Evolutionary conservation across 306 rosid species (phyloP).

Genomic region (Heteromeles arbutifolia): DNA sequence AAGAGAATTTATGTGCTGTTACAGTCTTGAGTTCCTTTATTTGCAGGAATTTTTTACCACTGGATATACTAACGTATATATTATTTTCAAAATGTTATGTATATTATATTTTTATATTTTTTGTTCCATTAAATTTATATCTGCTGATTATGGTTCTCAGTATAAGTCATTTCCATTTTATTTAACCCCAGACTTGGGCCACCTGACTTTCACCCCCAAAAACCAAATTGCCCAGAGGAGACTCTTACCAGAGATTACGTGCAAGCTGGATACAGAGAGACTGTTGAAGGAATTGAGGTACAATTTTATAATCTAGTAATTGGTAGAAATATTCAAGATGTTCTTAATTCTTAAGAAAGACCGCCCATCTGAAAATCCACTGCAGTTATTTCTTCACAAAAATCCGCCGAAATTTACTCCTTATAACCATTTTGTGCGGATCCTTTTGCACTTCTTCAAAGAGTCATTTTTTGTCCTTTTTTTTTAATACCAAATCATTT

Average conservation of each 20-base stretch:
- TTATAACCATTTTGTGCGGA: neutral
- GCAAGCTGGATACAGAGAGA: slow-evolving; percentile 75
- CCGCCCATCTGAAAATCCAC: neutral
- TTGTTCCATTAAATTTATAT: neutral
- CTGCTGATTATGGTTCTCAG: slow-evolving; percentile 1
- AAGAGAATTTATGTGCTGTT: neutral
- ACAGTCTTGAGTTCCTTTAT: neutral
- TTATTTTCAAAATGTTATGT: neutral
- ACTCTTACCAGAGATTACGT: slow-evolving; percentile 78
- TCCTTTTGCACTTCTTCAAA: neutral
- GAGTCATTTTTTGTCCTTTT: neutral
- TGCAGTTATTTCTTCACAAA: neutral
- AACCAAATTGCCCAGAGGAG: slow-evolving; percentile 83
- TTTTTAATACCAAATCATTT: neutral
- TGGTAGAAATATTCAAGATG: neutral
- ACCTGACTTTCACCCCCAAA: slow-evolving; percentile 82
- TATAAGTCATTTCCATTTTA: slow-evolving; percentile 9
- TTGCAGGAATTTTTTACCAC: neutral
- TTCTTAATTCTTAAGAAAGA: neutral
- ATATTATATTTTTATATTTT: neutral
- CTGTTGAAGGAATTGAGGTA: slow-evolving; percentile 92
- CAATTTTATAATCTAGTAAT: neutral
- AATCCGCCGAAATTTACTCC: neutral
- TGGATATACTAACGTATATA: neutral
- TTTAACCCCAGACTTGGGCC: slow-evolving; percentile 76